These are phyloP conservation scores for Fraxinus greggii DNA, from an alignment of 305 asterid species.

Conservation along the genomic window DNA sequence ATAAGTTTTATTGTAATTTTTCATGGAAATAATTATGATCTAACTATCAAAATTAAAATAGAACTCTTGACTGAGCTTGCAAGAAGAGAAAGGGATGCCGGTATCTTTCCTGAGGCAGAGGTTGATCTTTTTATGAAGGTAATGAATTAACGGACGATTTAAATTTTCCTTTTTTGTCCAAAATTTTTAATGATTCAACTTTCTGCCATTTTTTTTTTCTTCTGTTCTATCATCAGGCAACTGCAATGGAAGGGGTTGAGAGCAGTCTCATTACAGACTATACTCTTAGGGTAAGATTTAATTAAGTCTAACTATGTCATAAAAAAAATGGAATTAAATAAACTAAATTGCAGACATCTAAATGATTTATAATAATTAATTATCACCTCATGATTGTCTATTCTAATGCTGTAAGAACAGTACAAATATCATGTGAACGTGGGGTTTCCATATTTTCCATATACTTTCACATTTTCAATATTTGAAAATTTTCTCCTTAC, in stretches of 20 bases:
- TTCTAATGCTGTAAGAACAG: background rate
- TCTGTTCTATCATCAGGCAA: constrained; percentile 52
- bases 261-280: constrained; percentile 56
- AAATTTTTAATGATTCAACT: background rate
- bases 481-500: background rate
- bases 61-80: constrained; percentile 57
- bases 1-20: background rate
- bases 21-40: background rate
- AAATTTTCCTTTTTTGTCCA: background rate
- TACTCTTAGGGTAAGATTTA: constrained; percentile 42
- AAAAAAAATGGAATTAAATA: background rate
- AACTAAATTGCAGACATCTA: background rate
- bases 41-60: constrained; percentile 6
- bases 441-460: background rate
- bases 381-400: background rate
- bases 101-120: constrained; percentile 55
- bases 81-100: constrained; percentile 60
- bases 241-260: constrained; percentile 53
- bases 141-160: background rate
- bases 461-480: background rate
- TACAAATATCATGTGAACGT: background rate
- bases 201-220: background rate
- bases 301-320: background rate
- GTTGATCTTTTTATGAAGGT: constrained; percentile 70
- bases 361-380: background rate